Evolutionary conservation across 106 monocot genomes (phyloP).

Genomic region (Vanilla planifolia): DNA sequence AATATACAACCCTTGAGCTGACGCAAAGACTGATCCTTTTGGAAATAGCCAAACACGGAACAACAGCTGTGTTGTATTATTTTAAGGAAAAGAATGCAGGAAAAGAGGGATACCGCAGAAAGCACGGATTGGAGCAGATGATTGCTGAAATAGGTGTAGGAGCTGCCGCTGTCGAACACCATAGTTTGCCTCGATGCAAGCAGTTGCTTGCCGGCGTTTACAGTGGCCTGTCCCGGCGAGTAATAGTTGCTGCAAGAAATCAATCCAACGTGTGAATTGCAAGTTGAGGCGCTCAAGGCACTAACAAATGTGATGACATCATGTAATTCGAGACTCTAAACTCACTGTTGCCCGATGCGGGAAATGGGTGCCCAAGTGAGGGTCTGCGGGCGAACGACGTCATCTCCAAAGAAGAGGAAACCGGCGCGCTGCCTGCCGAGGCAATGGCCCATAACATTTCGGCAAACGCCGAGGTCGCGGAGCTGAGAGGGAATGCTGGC

Average conservation of each 20-base stretch:
- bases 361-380: constrained; percentile 67
- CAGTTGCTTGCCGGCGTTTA: constrained; percentile 37
- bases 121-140: constrained; percentile 57
- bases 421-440: constrained; percentile 59
- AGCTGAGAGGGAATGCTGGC: constrained; percentile 66
- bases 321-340: background rate
- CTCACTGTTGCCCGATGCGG: constrained; percentile 21
- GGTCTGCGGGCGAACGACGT: constrained; percentile 39
- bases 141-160: constrained; percentile 67
- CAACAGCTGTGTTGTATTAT: too few relatives aligned
- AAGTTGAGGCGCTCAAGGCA: background rate
- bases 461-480: constrained; percentile 42
- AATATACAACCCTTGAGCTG: too few relatives aligned
- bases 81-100: background rate
- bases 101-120: constrained; percentile 29
- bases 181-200: constrained; percentile 35
- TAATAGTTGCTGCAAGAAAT: constrained; percentile 76
- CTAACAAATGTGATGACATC: background rate
- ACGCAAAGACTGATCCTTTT: too few relatives aligned
- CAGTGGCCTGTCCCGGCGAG: constrained; percentile 59
- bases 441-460: constrained; percentile 80
- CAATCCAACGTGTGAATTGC: too few relatives aligned
- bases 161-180: constrained; percentile 88
- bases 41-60: too few relatives aligned
- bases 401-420: constrained; percentile 81